These are phyloP conservation scores for Pichia inconspicua DNA, from an alignment of 1,139 yeast genomes.

Conservation along the genomic window DNA sequence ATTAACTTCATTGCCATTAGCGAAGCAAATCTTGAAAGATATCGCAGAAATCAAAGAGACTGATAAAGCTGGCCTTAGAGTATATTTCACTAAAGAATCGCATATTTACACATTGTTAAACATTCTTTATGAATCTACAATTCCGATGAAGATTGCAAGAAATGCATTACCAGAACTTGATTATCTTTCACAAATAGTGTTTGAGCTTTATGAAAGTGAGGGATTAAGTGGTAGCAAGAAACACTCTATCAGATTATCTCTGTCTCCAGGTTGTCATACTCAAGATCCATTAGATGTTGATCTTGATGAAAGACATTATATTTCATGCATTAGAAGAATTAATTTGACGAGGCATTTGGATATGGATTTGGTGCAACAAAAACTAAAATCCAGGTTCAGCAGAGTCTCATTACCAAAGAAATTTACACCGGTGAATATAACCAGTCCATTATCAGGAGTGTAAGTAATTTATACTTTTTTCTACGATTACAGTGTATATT, in stretches of 20 bases:
- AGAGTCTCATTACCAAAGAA: slow-evolving; percentile 88
- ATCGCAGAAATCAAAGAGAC: slow-evolving; percentile 72
- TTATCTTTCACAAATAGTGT: slow-evolving; percentile 87
- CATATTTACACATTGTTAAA: slow-evolving; percentile 92
- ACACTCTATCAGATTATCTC: slow-evolving; percentile 78
- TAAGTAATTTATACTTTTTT: neutral
- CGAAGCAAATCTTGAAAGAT: slow-evolving; percentile 78
- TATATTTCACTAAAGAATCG: slow-evolving; percentile 93
- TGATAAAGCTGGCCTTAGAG: slow-evolving; percentile 74
- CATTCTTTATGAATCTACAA: slow-evolving; percentile 85
- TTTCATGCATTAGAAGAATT: slow-evolving; percentile 88
- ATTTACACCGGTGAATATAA: slow-evolving; percentile 81
- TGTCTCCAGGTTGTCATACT: slow-evolving; percentile 97
- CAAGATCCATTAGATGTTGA: slow-evolving; percentile 96
- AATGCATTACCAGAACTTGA: slow-evolving; percentile 95
- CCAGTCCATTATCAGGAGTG: slow-evolving; percentile 36
- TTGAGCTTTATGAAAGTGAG: slow-evolving; percentile 84
- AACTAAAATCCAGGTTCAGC: slow-evolving; percentile 71
- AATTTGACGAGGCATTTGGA: slow-evolving; percentile 90
- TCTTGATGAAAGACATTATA: slow-evolving; percentile 91
- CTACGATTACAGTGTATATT: neutral
- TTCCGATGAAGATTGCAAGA: slow-evolving; percentile 89
- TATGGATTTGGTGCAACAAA: slow-evolving; percentile 79
- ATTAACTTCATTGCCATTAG: slow-evolving; percentile 87
- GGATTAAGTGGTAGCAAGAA: slow-evolving; percentile 56